phyloP scores from a whole-genome alignment of 768 basidiomycete genomes.

The Terana coerulea region DNA sequence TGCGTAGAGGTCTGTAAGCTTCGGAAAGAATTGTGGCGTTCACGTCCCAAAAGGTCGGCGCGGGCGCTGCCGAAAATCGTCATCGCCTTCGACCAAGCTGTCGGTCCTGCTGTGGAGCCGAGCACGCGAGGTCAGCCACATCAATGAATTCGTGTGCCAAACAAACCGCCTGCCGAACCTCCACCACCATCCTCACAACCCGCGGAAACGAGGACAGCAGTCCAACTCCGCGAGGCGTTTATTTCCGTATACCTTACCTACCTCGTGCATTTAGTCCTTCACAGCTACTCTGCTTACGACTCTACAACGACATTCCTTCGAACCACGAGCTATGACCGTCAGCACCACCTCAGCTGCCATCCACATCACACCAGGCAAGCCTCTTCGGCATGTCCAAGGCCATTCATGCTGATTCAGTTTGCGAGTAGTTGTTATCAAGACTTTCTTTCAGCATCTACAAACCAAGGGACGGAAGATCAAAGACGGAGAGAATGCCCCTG shows the following conservation, averaged over 20 bases:
- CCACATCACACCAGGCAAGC: slow-evolving; percentile 49
- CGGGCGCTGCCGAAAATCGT: background rate
- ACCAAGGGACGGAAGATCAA: slow-evolving; percentile 38
- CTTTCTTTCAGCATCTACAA: slow-evolving; percentile 45
- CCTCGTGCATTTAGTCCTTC: background rate
- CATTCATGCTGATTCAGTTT: background rate
- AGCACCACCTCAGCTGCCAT: slow-evolving; percentile 50
- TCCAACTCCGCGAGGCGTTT: no score
- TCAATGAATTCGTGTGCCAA: no score
- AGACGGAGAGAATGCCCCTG: slow-evolving; percentile 30
- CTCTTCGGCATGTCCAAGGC: background rate
- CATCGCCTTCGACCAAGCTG: background rate
- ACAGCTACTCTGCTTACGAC: background rate
- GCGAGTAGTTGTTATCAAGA: slow-evolving; percentile 49
- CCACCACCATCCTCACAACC: no score
- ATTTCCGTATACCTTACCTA: background rate
- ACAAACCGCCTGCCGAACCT: no score
- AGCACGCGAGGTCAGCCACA: slow-evolving; percentile 4
- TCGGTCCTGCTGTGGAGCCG: background rate
- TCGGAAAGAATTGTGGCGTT: background rate
- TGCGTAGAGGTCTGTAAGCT: background rate
- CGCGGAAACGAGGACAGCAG: no score
- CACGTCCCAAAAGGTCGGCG: background rate
- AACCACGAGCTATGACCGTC: slow-evolving; percentile 45
- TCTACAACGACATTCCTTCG: slow-evolving; percentile 53